Conservation (phyloP, 495 filamentous ascomycete genomes). For the Aspergillus ellipticus region DNA sequence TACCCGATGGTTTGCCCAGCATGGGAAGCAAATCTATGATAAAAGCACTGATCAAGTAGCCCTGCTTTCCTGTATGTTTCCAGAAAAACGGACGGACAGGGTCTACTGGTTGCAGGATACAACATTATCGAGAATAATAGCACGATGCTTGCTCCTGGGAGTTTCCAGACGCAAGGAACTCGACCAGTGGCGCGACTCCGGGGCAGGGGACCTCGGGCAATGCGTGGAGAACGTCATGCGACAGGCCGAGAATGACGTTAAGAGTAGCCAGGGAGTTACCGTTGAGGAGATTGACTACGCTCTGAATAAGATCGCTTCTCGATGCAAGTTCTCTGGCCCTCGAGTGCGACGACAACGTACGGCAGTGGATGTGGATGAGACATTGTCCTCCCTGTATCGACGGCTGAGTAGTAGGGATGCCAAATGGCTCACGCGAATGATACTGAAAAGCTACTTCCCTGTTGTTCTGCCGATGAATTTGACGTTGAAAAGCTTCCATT, state of each 20-base stretch:
- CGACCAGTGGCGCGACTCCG: constrained; percentile 54
- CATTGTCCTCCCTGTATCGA: constrained; percentile 54
- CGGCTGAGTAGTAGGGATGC: constrained; percentile 65
- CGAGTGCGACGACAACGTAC: constrained; percentile 49
- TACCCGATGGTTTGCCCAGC: constrained; percentile 57
- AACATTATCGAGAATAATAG: constrained; percentile 63
- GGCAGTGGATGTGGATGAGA: constrained; percentile 39
- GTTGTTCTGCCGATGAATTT: constrained; percentile 49
- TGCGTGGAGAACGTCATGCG: constrained; percentile 66
- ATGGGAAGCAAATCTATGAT: constrained; percentile 50
- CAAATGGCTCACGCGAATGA: constrained; percentile 84
- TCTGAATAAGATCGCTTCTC: constrained; percentile 60
- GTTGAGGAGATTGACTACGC: constrained; percentile 72
- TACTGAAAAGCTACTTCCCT: constrained; percentile 71
- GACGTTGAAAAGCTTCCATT: constrained; percentile 50
- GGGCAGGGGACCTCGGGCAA: constrained; percentile 61
- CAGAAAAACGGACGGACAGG: constrained; percentile 69
- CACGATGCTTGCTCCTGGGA: constrained; percentile 59
- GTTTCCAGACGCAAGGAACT: constrained; percentile 56
- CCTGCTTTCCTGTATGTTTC: constrained; percentile 69
- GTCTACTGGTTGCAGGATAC: constrained; percentile 67
- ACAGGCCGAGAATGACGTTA: constrained; percentile 53
- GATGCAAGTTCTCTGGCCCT: constrained; percentile 65
- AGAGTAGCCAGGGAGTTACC: constrained; percentile 45
- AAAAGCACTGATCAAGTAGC: constrained; percentile 51